A percentile compares a stretch with the other conserved stretches of the same genome.
Conservation (phyloP, 2,329 filamentous ascomycete species). For the Aspergillus puulaauensis region DNA sequence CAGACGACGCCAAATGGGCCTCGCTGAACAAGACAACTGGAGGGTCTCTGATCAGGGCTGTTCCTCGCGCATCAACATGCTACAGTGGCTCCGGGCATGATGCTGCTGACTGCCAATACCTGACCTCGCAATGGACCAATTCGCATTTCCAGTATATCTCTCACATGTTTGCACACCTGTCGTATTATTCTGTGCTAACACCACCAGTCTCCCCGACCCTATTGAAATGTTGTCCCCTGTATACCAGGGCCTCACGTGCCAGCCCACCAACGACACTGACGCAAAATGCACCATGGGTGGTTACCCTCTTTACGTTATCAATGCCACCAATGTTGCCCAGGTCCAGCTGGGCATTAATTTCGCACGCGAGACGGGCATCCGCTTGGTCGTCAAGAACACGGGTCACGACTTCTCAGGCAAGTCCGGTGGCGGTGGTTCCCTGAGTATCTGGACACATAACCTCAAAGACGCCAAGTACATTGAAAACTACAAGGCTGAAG, state of each 20-base stretch:
- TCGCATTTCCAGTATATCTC: constrained; percentile 26
- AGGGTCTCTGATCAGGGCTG: constrained; percentile 25
- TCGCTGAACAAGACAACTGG: constrained; percentile 23
- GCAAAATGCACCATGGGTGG: constrained; percentile 30
- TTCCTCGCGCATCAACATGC: constrained; percentile 28
- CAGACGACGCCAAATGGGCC: constrained; percentile 26
- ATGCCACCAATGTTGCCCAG: constrained; percentile 33
- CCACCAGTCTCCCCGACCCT: constrained; percentile 19
- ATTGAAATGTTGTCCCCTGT: constrained; percentile 24
- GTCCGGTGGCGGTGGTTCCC: constrained; percentile 47
- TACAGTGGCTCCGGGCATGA: constrained; percentile 27
- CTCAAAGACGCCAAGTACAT: constrained; percentile 46
- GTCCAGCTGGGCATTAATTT: constrained; percentile 35
- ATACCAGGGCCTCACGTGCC: constrained; percentile 26
- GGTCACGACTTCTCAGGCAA: constrained; percentile 51
- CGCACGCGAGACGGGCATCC: constrained; percentile 27
- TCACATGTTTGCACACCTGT: fast-evolving
- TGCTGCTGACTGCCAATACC: constrained; percentile 15
- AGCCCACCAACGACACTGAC: constrained; percentile 24
- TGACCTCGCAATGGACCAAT: constrained; percentile 23
- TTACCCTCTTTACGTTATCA: constrained; percentile 36
- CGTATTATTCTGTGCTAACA: not conserved
- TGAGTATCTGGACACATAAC: constrained; percentile 53
- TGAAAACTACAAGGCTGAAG: constrained; percentile 33
- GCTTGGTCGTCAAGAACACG: constrained; percentile 45